Conservation (phyloP, 2,329 filamentous ascomycete genomes). For the Penicillium sp. region DNA sequence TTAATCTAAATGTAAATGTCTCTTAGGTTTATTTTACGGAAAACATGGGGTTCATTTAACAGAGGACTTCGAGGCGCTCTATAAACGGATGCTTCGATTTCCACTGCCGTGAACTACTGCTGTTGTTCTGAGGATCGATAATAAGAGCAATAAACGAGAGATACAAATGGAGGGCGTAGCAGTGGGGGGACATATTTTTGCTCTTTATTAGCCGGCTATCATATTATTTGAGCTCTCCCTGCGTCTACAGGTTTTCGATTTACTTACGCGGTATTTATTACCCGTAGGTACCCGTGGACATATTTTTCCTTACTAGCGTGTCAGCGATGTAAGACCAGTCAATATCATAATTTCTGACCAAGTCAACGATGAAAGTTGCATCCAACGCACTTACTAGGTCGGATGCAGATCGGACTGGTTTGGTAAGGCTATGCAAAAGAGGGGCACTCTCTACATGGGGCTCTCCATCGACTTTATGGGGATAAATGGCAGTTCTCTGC, state of each 20-base stretch:
- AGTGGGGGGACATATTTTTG: neutral
- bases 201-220: neutral
- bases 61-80: neutral
- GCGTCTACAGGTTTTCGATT: neutral
- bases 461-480: neutral
- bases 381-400: neutral
- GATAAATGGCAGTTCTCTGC: neutral
- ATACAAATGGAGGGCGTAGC: neutral
- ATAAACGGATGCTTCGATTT: neutral
- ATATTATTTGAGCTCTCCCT: neutral
- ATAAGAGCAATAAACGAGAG: neutral
- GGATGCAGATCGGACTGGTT: neutral
- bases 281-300: too few species aligned
- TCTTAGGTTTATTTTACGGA: neutral
- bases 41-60: neutral
- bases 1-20: neutral
- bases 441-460: too few species aligned
- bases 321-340: too few species aligned
- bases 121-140: neutral
- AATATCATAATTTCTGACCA: neutral
- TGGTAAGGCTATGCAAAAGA: neutral
- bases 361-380: neutral
- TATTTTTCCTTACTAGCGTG: neutral
- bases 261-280: neutral
- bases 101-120: neutral